Conservation (phyloP, 352 stramenopile genomes). For the Globisporangium barbulae region DNA sequence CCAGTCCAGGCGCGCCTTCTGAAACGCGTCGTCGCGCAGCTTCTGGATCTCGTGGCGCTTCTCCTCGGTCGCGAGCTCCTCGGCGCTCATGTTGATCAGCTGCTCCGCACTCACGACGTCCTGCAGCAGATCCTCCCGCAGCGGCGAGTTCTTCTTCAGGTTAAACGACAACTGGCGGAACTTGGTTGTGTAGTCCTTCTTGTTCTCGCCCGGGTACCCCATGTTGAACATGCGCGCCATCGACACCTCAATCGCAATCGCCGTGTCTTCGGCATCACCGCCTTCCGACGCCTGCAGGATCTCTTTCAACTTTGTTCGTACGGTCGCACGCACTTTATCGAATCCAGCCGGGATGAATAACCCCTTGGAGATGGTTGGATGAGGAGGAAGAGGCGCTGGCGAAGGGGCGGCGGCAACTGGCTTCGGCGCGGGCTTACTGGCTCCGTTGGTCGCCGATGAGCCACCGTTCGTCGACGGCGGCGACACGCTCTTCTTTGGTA, state of each 20-base stretch:
- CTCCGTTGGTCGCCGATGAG: constrained; percentile 19
- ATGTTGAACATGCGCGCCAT: constrained; percentile 76
- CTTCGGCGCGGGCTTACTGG: constrained; percentile 17
- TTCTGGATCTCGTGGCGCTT: constrained; percentile 84
- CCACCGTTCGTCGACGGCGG: constrained; percentile 11
- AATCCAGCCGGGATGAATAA: constrained; percentile 67
- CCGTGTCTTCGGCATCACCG: constrained; percentile 47
- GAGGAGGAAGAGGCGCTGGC: background rate
- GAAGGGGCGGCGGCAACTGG: background rate
- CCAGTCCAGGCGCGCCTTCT: constrained; percentile 87
- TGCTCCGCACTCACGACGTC: constrained; percentile 69
- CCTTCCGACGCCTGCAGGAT: constrained; percentile 52
- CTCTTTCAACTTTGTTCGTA: constrained; percentile 81
- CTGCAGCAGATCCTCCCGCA: constrained; percentile 73
- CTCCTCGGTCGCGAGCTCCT: constrained; percentile 86
- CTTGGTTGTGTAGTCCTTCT: constrained; percentile 89
- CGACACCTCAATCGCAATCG: constrained; percentile 62
- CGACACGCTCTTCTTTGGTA: constrained; percentile 25
- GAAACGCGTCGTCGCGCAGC: constrained; percentile 77
- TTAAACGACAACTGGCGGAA: constrained; percentile 90
- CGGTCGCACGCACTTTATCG: constrained; percentile 73
- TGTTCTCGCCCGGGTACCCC: constrained; percentile 66
- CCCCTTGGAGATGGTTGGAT: constrained; percentile 5
- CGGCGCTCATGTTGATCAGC: constrained; percentile 77
- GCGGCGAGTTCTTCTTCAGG: constrained; percentile 85